phyloP scores from a whole-genome alignment of 768 basidiomycete genomes.

The Kwoniella newhampshirensis region DNA sequence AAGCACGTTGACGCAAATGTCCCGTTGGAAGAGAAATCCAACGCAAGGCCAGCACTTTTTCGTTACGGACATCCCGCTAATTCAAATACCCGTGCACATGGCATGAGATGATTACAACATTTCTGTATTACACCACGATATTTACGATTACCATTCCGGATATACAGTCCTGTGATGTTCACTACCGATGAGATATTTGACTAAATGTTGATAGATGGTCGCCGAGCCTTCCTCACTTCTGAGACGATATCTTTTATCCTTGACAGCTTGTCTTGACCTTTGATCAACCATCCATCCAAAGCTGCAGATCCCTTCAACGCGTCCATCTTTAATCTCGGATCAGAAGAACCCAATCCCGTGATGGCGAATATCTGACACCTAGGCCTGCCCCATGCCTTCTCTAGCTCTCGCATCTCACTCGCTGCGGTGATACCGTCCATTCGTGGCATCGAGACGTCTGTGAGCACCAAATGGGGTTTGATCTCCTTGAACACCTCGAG shows the following conservation, averaged over 20 bases:
- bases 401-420: constrained; percentile 28
- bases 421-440: constrained; percentile 44
- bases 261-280: constrained; percentile 34
- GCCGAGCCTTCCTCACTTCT: constrained; percentile 2
- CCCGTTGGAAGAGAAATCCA: no score
- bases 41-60: no score
- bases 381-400: neutral
- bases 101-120: no score
- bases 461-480: constrained; percentile 33
- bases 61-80: no score
- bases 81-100: no score
- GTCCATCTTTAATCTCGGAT: constrained; percentile 30
- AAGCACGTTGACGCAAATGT: no score
- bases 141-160: no score
- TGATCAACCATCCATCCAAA: constrained; percentile 44
- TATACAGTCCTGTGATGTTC: no score
- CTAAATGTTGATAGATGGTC: no score
- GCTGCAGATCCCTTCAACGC: constrained; percentile 35
- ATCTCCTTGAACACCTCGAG: constrained; percentile 27
- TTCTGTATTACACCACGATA: no score
- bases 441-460: constrained; percentile 47
- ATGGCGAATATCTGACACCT: constrained; percentile 35
- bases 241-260: constrained; percentile 24
- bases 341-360: constrained; percentile 42
- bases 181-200: no score